A percentile compares a stretch with the other conserved stretches of the same genome.
These are phyloP conservation scores for Fusarium sublunatum DNA, from an alignment of 2,329 filamentous ascomycete genomes.

Conservation along the genomic window DNA sequence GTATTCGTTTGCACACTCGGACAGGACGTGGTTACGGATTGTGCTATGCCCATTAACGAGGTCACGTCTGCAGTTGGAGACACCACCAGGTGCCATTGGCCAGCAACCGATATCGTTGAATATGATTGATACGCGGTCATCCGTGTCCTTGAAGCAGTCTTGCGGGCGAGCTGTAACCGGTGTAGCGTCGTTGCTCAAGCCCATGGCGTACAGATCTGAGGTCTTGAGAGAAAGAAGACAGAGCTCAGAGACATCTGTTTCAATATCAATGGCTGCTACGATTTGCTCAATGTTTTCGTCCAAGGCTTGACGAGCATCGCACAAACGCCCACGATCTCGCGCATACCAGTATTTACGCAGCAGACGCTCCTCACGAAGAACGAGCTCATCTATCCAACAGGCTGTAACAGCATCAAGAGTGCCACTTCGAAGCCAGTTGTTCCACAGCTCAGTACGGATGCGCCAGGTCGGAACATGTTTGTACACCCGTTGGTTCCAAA, in stretches of 20 bases:
- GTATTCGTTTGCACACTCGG: conserved; percentile 37
- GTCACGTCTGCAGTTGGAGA: conserved; percentile 37
- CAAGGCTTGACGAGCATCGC: conserved; percentile 9
- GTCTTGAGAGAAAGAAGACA: conserved; percentile 32
- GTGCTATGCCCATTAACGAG: conserved; percentile 38
- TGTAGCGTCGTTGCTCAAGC: conserved; percentile 35
- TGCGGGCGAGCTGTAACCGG: conserved; percentile 30
- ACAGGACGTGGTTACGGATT: conserved; percentile 36
- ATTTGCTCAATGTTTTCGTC: conserved; percentile 34
- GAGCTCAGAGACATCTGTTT: conserved; percentile 33
- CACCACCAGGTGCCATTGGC: conserved; percentile 35
- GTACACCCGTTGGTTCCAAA: conserved; percentile 29
- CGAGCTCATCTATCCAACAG: conserved; percentile 35
- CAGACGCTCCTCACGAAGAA: conserved; percentile 30
- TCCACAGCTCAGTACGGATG: conserved; percentile 35
- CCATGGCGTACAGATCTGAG: conserved; percentile 36
- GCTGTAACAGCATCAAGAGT: conserved; percentile 30
- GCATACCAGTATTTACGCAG: conserved; percentile 30
- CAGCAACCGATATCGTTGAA: conserved; percentile 39
- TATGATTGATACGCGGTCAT: conserved; percentile 29
- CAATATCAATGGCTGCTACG: conserved; percentile 30
- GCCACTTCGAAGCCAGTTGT: conserved; percentile 23
- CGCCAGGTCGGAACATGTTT: conserved; percentile 33
- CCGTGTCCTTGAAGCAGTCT: conserved; percentile 30
- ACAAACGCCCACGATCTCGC: conserved; percentile 21